These are phyloP conservation scores for Rhynchospora tenuis DNA, from an alignment of 176 grass and related monocot species.

Conservation along the genomic window DNA sequence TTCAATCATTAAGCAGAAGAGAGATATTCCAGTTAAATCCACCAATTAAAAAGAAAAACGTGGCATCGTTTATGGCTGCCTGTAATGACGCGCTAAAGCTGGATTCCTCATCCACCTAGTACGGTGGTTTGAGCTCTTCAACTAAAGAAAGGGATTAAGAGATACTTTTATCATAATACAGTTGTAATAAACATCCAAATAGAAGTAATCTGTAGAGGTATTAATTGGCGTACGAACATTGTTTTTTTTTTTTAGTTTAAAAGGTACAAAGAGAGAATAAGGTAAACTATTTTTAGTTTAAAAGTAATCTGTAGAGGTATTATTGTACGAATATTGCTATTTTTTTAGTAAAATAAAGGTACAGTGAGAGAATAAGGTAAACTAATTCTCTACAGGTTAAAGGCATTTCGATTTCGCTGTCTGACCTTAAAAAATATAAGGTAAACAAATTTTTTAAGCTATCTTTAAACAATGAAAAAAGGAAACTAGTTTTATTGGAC, in stretches of 20 bases:
- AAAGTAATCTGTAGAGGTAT: too few species aligned
- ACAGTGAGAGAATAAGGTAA: background rate
- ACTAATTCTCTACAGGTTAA: too few species aligned
- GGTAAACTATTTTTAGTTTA: background rate
- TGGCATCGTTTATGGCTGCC: background rate
- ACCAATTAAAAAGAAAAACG: background rate
- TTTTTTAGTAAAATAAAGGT: background rate
- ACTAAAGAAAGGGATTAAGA: background rate
- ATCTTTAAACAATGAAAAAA: background rate
- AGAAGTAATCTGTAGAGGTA: too few species aligned
- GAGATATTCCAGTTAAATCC: background rate
- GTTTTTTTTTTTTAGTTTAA: background rate
- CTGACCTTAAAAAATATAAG: too few species aligned
- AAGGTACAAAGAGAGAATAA: background rate
- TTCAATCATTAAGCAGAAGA: background rate
- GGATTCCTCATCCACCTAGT: slow-evolving; percentile 2
- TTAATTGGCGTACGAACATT: too few species aligned
- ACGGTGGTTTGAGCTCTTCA: background rate
- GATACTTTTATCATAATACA: background rate
- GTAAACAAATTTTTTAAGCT: background rate
- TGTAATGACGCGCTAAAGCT: background rate
- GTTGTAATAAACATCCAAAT: background rate
- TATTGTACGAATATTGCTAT: too few species aligned
- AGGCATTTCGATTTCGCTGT: too few species aligned
- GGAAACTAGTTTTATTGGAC: background rate